A percentile compares a stretch with the other conserved stretches of the same genome.
Conservation (phyloP, 352 stramenopile species). For the Globisporangium heterothallicum region DNA sequence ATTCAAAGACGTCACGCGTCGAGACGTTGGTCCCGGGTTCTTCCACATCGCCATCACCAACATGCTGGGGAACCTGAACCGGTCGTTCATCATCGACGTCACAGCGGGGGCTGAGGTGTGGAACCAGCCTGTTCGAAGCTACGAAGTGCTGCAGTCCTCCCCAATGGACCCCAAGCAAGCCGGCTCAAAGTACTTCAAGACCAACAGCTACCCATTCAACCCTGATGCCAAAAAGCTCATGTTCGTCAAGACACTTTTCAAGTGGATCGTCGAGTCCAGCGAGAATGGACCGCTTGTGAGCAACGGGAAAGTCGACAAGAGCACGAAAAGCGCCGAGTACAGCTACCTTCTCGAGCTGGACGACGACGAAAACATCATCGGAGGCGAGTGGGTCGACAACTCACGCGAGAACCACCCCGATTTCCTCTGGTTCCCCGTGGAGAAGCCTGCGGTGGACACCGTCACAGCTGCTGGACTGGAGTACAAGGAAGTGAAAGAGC, state of each 20-base stretch:
- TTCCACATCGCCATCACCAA: conserved; percentile 18
- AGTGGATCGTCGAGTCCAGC: conserved; percentile 12
- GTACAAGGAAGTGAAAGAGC: conserved; percentile 10
- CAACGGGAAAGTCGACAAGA: conserved; percentile 3
- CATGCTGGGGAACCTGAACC: conserved; percentile 9
- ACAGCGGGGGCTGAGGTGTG: conserved; percentile 11
- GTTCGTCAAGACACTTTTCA: conserved; percentile 11
- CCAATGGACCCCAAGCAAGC: too few species aligned
- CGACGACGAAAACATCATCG: conserved; percentile 10
- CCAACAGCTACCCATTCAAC: conserved; percentile 18
- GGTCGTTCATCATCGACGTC: conserved; percentile 10
- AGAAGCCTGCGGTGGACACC: conserved; percentile 4
- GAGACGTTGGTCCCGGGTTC: conserved; percentile 11
- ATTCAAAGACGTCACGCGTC: background rate
- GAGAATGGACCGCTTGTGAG: conserved; percentile 12
- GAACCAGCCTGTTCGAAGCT: conserved; percentile 18
- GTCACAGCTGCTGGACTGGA: conserved; percentile 10
- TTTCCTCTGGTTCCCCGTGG: conserved; percentile 11
- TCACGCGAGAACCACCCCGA: conserved; percentile 13
- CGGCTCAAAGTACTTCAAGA: background rate
- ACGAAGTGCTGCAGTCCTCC: conserved; percentile 8
- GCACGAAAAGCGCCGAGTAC: conserved; percentile 10
- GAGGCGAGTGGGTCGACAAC: conserved; percentile 16
- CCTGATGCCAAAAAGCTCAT: conserved; percentile 3
- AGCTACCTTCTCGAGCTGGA: conserved; percentile 18